These are phyloP conservation scores for Agaricus blazei DNA, from an alignment of 768 basidiomycete species.

Conservation along the genomic window DNA sequence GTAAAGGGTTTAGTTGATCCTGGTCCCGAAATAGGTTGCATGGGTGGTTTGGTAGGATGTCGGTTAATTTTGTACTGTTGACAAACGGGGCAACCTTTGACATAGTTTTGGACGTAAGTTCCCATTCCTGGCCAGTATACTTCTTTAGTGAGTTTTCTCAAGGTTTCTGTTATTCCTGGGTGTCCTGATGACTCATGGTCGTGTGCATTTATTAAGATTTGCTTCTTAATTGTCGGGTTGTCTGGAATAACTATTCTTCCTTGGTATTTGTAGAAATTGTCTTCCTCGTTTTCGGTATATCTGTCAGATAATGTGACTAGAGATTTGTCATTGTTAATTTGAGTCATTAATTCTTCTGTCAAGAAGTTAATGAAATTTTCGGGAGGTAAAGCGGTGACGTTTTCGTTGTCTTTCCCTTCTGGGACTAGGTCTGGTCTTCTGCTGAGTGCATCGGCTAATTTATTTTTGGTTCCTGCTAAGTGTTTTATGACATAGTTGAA, in stretches of 20 bases:
- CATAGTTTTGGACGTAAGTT: constrained; percentile 14
- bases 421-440: too few species aligned
- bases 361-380: too few species aligned
- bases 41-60: constrained; percentile 9
- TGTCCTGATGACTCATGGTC: constrained; percentile 11
- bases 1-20: constrained; percentile 7
- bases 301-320: too few species aligned
- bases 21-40: constrained; percentile 8
- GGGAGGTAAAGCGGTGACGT: too few species aligned
- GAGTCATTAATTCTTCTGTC: too few species aligned
- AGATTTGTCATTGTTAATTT: too few species aligned
- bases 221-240: background rate
- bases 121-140: constrained; percentile 20
- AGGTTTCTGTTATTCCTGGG: constrained; percentile 9
- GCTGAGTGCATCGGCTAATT: too few species aligned
- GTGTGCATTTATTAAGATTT: constrained; percentile 5
- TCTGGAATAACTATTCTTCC: constrained; percentile 5
- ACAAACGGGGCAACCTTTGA: constrained; percentile 16
- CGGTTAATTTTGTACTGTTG: constrained; percentile 16
- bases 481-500: too few species aligned
- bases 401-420: too few species aligned
- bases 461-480: background rate
- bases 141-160: background rate
- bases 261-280: too few species aligned
- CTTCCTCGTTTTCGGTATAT: too few species aligned